phyloP scores from a whole-genome alignment of 1,139 yeast species.

The Scheffersomyces insectosa region DNA sequence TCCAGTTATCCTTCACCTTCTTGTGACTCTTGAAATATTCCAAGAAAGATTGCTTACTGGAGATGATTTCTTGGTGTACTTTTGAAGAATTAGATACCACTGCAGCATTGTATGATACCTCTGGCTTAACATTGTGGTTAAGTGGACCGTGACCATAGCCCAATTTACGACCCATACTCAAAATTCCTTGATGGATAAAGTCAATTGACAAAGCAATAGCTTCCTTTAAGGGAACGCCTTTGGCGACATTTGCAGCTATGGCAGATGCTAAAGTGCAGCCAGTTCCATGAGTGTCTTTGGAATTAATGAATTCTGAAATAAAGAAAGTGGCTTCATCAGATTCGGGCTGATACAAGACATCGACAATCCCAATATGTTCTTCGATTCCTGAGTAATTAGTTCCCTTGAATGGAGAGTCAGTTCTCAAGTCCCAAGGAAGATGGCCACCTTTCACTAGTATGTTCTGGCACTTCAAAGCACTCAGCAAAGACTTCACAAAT shows the following conservation, averaged over 20 bases:
- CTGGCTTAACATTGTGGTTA: slow-evolving; percentile 48
- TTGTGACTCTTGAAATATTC: slow-evolving; percentile 61
- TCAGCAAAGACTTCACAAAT: slow-evolving; percentile 47
- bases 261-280: slow-evolving; percentile 89
- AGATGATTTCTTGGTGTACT: background rate
- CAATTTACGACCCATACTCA: slow-evolving; percentile 28
- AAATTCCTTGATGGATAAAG: slow-evolving; percentile 68
- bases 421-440: slow-evolving; percentile 46
- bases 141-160: slow-evolving; percentile 76
- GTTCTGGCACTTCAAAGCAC: slow-evolving; percentile 45
- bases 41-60: slow-evolving; percentile 26
- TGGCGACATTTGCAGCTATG: slow-evolving; percentile 74
- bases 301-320: slow-evolving; percentile 48
- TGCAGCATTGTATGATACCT: slow-evolving; percentile 9
- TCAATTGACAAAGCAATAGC: slow-evolving; percentile 60
- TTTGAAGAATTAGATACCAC: slow-evolving; percentile 1
- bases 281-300: slow-evolving; percentile 79
- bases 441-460: slow-evolving; percentile 86
- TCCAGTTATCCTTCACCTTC: slow-evolving; percentile 56
- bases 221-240: slow-evolving; percentile 41
- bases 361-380: slow-evolving; percentile 41
- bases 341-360: slow-evolving; percentile 57
- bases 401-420: slow-evolving; percentile 17
- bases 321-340: slow-evolving; percentile 41
- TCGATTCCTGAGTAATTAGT: slow-evolving; percentile 13